These are phyloP conservation scores for Wickerhamiella bombiphila DNA, from an alignment of 805 yeast genomes.

Conservation along the genomic window DNA sequence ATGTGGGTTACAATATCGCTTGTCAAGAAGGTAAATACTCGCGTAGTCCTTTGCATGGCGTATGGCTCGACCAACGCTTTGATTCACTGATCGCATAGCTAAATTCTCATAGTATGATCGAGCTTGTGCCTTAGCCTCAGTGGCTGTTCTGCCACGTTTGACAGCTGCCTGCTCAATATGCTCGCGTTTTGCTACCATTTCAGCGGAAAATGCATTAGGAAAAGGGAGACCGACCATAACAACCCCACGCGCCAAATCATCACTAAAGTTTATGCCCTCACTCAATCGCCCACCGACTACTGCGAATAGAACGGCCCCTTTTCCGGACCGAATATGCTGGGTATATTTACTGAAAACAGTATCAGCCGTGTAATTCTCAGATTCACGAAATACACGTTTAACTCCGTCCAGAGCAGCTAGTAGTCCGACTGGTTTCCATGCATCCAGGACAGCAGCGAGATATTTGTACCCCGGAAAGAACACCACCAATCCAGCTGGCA, in stretches of 20 bases:
- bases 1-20: conserved; percentile 33
- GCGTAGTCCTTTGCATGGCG: conserved; percentile 75
- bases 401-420: conserved; percentile 23
- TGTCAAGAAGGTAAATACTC: conserved; percentile 54
- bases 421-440: conserved; percentile 35
- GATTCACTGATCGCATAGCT: conserved; percentile 85
- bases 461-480: conserved; percentile 80
- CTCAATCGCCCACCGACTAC: conserved; percentile 90
- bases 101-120: conserved; percentile 58
- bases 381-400: conserved; percentile 37
- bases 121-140: conserved; percentile 29
- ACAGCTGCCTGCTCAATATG: conserved; percentile 44
- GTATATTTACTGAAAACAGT: conserved; percentile 39
- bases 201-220: conserved; percentile 75
- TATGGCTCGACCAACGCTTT: conserved; percentile 83
- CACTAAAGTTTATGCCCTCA: conserved; percentile 86
- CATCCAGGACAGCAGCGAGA: conserved; percentile 33
- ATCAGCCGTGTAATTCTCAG: conserved; percentile 31
- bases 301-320: conserved; percentile 59
- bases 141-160: conserved; percentile 32
- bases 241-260: conserved; percentile 75
- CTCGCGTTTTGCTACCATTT: conserved; percentile 53
- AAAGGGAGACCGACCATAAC: conserved; percentile 79
- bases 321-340: conserved; percentile 22
- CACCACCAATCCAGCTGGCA: conserved; percentile 65